Base-by-base conservation (phyloP, 495 filamentous ascomycete species). In the Annulohypoxylon moriforme region DNA sequence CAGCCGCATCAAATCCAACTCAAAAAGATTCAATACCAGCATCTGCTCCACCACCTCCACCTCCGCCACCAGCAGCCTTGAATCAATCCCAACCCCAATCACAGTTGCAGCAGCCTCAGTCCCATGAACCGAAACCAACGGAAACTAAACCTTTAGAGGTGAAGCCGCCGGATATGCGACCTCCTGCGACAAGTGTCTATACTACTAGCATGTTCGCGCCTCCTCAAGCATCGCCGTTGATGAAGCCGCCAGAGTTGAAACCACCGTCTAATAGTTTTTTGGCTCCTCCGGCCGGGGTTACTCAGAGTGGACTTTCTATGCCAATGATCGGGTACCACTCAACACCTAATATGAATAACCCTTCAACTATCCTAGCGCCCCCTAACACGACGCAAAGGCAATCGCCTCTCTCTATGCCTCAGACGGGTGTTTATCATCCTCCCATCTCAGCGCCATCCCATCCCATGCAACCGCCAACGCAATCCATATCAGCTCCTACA, bases 321-420 rank as follows among this genome's bases (percentile, higher is more conserved):
- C 76, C 76, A 44, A 72, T 77, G 66, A 69, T 77, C 16, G 76
- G 76, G 24, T 77, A 76, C 18, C 73, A 77, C 29, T 59, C 70
- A 46, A 53, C 36, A 20, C 34, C 67, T 40, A 72, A 46, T 58
- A 55, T 20, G n/a, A 42, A 38, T 13, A 68, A 57, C 25, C 29
- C 68, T 66, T 81, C 81, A 25, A 79, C 80, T 44, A 75, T 82
- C 14, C 82, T 85, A 24, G 83, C 83, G 18, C 74, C 75, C 7
- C 83, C 83, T 11, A 84, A 84, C 56, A 80, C 83, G 13, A 69
- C 78, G 25, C 81, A 80, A 60, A 75, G 78, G 46, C 76, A 76
- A 42, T 81, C 81, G 5, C 78, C 81, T 46, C 75, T 82, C n/a
- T 81, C 82, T 27, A 74, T 79, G 73, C 75, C 76, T 60, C 76